These are phyloP conservation scores for Psilocybe azurescens DNA, from an alignment of 768 basidiomycete genomes.

Conservation along the genomic window DNA sequence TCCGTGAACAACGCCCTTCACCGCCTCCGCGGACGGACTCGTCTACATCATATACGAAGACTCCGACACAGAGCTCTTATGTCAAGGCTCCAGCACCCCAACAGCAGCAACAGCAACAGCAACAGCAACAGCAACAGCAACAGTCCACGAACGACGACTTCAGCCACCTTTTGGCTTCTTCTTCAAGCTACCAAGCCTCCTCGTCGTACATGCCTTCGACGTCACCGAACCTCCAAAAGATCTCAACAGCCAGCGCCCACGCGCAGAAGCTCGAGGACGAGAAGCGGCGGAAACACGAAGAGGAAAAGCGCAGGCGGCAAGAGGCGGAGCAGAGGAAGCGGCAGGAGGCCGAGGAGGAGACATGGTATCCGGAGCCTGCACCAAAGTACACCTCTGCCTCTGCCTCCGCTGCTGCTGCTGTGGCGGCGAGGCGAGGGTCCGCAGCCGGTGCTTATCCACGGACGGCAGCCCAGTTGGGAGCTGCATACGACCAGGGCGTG, in stretches of 20 bases:
- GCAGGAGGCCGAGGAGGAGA: conserved; percentile 28
- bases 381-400: conserved; percentile 7
- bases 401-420: not conserved
- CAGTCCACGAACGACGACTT: not conserved
- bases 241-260: conserved; percentile 56
- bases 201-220: not conserved
- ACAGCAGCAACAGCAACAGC: not conserved
- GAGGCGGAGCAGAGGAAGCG: conserved; percentile 27
- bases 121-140: not conserved
- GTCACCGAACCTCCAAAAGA: conserved; percentile 18
- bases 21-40: conserved; percentile 18
- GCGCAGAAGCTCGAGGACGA: conserved; percentile 59
- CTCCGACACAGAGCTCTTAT: not conserved
- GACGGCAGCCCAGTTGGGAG: too few relatives aligned
- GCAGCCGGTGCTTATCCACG: not conserved
- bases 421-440: not conserved
- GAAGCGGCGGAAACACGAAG: conserved; percentile 21
- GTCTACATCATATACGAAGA: conserved; percentile 15
- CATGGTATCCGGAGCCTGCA: not conserved
- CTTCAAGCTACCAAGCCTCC: not conserved
- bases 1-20: conserved; percentile 11
- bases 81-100: not conserved
- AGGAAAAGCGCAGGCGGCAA: conserved; percentile 35
- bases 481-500: not conserved
- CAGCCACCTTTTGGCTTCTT: not conserved